Conservation (phyloP, 2,329 filamentous ascomycete genomes). For the Alternaria sp. region DNA sequence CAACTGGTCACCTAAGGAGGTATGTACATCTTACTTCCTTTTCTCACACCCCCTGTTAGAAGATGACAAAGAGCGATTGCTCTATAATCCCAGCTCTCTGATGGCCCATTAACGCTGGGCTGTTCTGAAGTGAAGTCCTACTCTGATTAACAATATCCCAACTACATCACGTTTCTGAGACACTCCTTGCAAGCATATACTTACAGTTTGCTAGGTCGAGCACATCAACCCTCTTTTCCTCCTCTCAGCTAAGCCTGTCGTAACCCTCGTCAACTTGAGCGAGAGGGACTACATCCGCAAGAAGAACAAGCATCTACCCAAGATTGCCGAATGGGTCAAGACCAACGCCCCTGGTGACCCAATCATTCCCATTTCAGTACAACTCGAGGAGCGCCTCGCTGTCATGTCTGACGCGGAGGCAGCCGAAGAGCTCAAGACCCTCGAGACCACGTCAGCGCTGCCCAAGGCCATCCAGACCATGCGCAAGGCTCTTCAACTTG, state of each 20-base stretch:
- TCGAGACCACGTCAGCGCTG: constrained; percentile 86
- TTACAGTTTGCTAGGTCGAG: constrained; percentile 74
- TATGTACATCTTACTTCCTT: constrained; percentile 61
- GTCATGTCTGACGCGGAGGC: constrained; percentile 80
- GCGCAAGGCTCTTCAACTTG: constrained; percentile 88
- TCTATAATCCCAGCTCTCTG: constrained; percentile 99
- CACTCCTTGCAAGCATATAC: constrained; percentile 20
- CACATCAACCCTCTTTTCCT: constrained; percentile 97
- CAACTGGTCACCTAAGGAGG: constrained; percentile 92
- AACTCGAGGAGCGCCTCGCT: constrained; percentile 90
- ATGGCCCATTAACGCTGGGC: constrained; percentile 84
- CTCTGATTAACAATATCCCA: constrained; percentile 64
- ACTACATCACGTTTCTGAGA: constrained; percentile 11
- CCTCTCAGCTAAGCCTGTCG: constrained; percentile 94
- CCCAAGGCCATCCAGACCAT: constrained; percentile 93
- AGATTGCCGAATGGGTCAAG: constrained; percentile 96
- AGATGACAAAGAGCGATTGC: constrained; percentile 99
- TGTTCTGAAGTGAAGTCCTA: constrained; percentile 85
- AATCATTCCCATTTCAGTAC: constrained; percentile 91
- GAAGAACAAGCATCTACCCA: constrained; percentile 98
- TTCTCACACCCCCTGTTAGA: constrained; percentile 54
- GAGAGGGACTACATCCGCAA: constrained; percentile 97
- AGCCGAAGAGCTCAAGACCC: constrained; percentile 85
- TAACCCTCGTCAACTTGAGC: constrained; percentile 95
- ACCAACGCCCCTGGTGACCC: constrained; percentile 86